phyloP scores from a whole-genome alignment of 2,329 filamentous ascomycete genomes.

The Alternaria sp. region DNA sequence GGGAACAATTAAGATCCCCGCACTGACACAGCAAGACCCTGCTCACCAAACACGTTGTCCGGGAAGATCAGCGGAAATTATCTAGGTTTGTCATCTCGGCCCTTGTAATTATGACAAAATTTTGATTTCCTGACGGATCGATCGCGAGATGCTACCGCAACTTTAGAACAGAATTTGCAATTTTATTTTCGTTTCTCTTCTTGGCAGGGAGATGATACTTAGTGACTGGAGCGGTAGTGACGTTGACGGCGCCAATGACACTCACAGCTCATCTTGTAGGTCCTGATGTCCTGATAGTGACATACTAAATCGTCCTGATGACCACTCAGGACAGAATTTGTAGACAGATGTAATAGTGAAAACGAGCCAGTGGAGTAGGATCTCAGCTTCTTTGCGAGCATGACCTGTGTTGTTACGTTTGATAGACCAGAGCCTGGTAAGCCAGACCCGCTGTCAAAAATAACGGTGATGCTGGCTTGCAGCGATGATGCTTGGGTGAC shows the following conservation, averaged over 20 bases:
- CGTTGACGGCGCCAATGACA: not conserved
- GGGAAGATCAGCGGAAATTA: constrained; percentile 4
- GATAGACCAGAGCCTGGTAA: not conserved
- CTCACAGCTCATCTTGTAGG: not conserved
- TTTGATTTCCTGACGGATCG: not conserved
- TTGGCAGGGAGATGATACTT: constrained; percentile 1
- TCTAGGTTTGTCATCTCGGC: constrained; percentile 1
- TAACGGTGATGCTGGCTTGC: not conserved
- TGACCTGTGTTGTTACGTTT: not conserved
- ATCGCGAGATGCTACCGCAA: not conserved
- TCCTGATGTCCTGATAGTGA: not conserved
- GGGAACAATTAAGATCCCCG: not conserved
- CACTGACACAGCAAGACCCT: not conserved
- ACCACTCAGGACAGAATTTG: not conserved
- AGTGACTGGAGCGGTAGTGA: constrained; percentile 2
- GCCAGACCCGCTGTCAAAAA: not conserved
- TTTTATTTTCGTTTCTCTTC: constrained; percentile 2
- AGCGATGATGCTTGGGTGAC: constrained; percentile 1
- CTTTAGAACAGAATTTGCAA: not conserved
- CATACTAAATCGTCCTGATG: not conserved
- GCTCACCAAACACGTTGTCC: not conserved
- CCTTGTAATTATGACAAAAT: not conserved
- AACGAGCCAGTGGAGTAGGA: not conserved
- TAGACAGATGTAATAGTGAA: not conserved
- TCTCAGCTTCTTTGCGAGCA: not conserved